Conservation (phyloP, 441 rosid species). For the Francoa sonchifolia region DNA sequence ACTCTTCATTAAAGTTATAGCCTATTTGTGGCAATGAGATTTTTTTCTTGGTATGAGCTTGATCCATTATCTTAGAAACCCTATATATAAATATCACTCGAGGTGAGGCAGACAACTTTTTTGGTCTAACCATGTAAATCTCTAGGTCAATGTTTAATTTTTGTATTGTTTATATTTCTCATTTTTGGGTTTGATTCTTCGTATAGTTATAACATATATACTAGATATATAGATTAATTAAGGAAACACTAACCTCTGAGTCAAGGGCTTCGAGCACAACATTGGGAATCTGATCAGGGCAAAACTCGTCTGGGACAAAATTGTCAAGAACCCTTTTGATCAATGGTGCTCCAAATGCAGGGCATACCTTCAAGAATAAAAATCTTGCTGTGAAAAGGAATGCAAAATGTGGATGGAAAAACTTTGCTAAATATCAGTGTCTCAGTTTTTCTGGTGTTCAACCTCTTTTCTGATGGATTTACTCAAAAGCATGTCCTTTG, state of each 20-base stretch:
- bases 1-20: neutral
- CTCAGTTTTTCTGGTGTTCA: too few relatives aligned
- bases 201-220: too few relatives aligned
- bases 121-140: too few relatives aligned
- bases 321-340: conserved; percentile 62
- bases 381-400: too few relatives aligned
- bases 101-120: too few relatives aligned
- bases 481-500: conserved; percentile 79
- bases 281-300: conserved; percentile 78
- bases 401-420: conserved; percentile 4
- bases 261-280: conserved; percentile 71
- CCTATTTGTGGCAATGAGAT: too few relatives aligned
- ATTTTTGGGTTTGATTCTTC: neutral
- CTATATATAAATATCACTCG: too few relatives aligned
- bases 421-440: too few relatives aligned
- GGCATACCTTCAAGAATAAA: conserved; percentile 60
- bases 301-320: conserved; percentile 82
- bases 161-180: too few relatives aligned
- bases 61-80: too few relatives aligned
- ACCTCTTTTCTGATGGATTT: conserved; percentile 79
- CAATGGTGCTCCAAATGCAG: conserved; percentile 61
- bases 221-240: conserved; percentile 7
- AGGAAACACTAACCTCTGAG: conserved; percentile 41
- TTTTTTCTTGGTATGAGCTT: too few relatives aligned
- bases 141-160: too few relatives aligned